Conservation (phyloP, 2,329 filamentous ascomycete species). For the Trichoderma atrobrunneum region DNA sequence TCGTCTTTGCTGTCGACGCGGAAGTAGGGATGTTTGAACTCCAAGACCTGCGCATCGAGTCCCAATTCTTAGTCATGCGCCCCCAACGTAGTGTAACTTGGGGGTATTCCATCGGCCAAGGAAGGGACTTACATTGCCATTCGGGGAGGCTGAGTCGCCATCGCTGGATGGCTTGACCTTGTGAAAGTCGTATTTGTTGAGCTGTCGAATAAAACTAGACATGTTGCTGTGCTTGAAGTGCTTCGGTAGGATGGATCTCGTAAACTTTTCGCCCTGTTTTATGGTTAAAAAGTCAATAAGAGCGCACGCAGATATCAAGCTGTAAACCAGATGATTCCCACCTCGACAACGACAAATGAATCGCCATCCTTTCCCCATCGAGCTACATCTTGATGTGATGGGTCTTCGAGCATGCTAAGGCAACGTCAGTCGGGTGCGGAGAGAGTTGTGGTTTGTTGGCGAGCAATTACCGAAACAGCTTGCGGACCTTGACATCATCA, state of each 20-base stretch:
- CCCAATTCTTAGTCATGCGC: not conserved
- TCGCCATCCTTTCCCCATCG: slow-evolving; percentile 94
- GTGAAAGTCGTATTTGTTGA: slow-evolving; percentile 98
- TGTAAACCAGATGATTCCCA: slow-evolving; percentile 40
- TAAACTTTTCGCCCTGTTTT: slow-evolving; percentile 90
- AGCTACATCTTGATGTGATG: slow-evolving; percentile 86
- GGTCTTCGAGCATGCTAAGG: slow-evolving; percentile 81
- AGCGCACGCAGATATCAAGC: not conserved
- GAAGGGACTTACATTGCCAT: slow-evolving; percentile 37
- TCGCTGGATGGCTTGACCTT: slow-evolving; percentile 68
- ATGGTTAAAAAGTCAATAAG: slow-evolving; percentile 7
- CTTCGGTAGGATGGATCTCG: slow-evolving; percentile 92
- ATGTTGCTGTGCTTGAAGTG: slow-evolving; percentile 99
- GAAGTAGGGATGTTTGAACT: slow-evolving; percentile 97
- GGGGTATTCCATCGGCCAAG: not conserved
- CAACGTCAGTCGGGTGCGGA: slow-evolving; percentile 19
- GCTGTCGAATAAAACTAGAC: slow-evolving; percentile 89
- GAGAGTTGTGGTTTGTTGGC: not conserved
- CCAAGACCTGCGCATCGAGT: slow-evolving; percentile 48
- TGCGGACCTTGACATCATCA: slow-evolving; percentile 69
- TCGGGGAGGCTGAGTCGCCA: slow-evolving; percentile 33
- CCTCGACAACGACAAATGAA: slow-evolving; percentile 96
- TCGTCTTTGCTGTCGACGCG: slow-evolving; percentile 94
- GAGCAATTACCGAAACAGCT: slow-evolving; percentile 82
- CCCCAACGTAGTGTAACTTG: not conserved